phyloP scores from a whole-genome alignment of 176 grass and related monocot species.

The Tuctoria greenei region DNA sequence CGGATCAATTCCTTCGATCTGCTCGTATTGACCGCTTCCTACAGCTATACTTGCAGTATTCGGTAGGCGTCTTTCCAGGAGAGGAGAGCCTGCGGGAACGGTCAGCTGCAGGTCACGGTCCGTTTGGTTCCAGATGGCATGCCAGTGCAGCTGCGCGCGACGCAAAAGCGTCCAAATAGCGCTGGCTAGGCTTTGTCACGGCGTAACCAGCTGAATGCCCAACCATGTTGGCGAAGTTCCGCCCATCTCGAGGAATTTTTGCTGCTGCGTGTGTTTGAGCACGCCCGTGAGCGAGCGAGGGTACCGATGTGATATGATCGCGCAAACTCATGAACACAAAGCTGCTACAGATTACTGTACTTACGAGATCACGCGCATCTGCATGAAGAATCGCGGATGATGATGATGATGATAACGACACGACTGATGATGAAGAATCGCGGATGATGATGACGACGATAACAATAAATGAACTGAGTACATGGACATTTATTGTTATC shows the following conservation, averaged over 20 bases:
- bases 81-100: neutral
- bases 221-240: neutral
- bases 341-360: too few species aligned
- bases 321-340: too few species aligned
- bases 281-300: neutral
- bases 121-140: neutral
- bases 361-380: neutral
- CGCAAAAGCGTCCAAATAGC: neutral
- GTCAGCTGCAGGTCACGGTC: neutral
- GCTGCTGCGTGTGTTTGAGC: neutral
- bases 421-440: neutral
- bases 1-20: neutral
- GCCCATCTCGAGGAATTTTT: neutral
- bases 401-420: neutral
- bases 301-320: too few species aligned
- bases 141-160: neutral
- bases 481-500: too few species aligned
- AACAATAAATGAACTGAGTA: too few species aligned
- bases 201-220: neutral
- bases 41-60: neutral
- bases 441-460: neutral
- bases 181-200: neutral
- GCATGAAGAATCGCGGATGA: neutral
- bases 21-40: neutral
- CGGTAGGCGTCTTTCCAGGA: neutral